Conservation (phyloP, 2,329 filamentous ascomycete genomes). For the Penicillium sp. region DNA sequence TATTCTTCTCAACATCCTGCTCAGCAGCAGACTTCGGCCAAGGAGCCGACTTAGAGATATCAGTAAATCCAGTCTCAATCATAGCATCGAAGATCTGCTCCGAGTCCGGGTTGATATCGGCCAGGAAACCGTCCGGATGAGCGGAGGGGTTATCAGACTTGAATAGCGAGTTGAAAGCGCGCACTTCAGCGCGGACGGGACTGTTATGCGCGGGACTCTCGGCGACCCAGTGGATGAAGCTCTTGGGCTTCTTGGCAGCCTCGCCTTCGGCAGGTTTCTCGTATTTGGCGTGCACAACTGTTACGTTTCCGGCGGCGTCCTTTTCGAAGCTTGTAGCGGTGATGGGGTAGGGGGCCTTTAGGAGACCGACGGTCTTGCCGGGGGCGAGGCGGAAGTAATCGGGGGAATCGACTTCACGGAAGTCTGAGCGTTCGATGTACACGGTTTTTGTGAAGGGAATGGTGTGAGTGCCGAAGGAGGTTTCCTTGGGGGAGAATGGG, state of each 20-base stretch:
- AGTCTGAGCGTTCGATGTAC: constrained; percentile 83
- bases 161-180: constrained; percentile 82
- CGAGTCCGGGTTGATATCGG: constrained; percentile 81
- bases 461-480: constrained; percentile 57
- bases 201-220: constrained; percentile 65
- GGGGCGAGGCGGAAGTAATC: constrained; percentile 81
- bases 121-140: constrained; percentile 77
- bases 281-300: constrained; percentile 67
- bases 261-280: constrained; percentile 70
- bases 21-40: constrained; percentile 75
- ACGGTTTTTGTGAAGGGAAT: constrained; percentile 74
- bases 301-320: constrained; percentile 68
- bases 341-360: constrained; percentile 72
- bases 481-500: constrained; percentile 79
- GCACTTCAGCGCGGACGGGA: constrained; percentile 69
- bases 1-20: constrained; percentile 49
- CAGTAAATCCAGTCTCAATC: constrained; percentile 81
- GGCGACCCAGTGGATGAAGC: constrained; percentile 87
- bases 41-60: constrained; percentile 72
- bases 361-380: constrained; percentile 73
- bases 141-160: constrained; percentile 81
- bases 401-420: constrained; percentile 71
- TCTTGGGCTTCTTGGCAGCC: constrained; percentile 68
- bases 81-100: constrained; percentile 82
- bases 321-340: constrained; percentile 70